Base-by-base conservation (phyloP, 2,329 filamentous ascomycete species). In the Hypomyces rosellus region DNA sequence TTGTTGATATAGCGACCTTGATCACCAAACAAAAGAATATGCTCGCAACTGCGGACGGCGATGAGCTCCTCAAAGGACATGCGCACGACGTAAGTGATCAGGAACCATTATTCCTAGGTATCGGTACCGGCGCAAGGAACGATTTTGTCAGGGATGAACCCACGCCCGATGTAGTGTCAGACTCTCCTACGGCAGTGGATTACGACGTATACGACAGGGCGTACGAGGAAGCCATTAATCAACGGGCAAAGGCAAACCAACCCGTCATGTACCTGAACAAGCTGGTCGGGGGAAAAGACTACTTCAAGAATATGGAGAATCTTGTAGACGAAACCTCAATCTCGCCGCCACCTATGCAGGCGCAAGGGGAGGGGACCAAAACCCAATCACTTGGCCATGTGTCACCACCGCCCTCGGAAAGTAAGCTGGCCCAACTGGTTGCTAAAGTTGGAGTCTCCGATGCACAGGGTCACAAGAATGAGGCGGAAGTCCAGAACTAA, bases 161-260 rank as follows among this genome's bases (percentile, higher is more conserved):
- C 9, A 68, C 67, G 13, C 67, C 68, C 3, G 67, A 76, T 18
- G 65, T 85, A 4, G 84, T 96, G 38, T 88, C 88, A 30, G 90
- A 96, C 67, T 95, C 88, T 1, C 92, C 92, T 3, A 85, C 85
- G 0, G 86, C 85, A 1, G 87, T 88, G 5, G 89, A 95, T 53
- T 89, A 89, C 59, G 84, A 93, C 62, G 85, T 97, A 51, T 96
- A 96, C 65, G 89, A 95, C 65, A 82, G 80, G 1, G 92, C 92
- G 0, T 96, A 95, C 64, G 82, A 88, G 61, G 63, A 64, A 16
- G 81, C 87, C 54, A 89, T 96, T 69, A 80, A 93, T 25, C 79
- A 86, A 52, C 79, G 85, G 14, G 92, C 96, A 60, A 71, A 68
- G 58, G 61, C 71, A 25, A 72, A 68, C 52, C 65, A 69, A 20